Percentiles rank a stretch among this genome's conserved stretches.
These are phyloP conservation scores for Colletotrichum tofieldiae DNA, from an alignment of 2,329 filamentous ascomycete genomes.

Conservation along the genomic window DNA sequence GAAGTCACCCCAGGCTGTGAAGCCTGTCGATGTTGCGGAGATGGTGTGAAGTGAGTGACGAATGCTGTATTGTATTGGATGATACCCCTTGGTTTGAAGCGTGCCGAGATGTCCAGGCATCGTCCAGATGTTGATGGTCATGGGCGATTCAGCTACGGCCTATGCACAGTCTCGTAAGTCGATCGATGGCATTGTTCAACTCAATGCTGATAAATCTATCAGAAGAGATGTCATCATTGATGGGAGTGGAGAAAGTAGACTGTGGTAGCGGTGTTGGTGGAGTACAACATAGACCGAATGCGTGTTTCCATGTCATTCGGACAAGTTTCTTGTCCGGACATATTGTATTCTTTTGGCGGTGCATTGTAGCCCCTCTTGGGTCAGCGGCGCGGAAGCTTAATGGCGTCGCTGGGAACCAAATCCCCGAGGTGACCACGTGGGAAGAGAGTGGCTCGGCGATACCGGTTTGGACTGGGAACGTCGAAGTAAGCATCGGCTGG, in stretches of 20 bases:
- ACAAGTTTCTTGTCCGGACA: no score
- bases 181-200: neutral
- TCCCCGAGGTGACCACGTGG: neutral
- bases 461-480: neutral
- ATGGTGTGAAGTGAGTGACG: slow-evolving; percentile 19
- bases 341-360: neutral
- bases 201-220: neutral
- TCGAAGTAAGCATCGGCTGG: neutral
- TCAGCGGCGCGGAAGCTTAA: neutral
- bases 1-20: neutral
- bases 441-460: neutral
- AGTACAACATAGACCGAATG: neutral
- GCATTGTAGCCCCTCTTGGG: neutral
- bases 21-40: slow-evolving; percentile 28
- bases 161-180: neutral
- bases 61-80: neutral
- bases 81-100: slow-evolving; percentile 17
- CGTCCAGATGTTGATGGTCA: neutral
- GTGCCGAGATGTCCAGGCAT: neutral
- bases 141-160: neutral
- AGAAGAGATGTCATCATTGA: neutral
- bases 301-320: neutral
- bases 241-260: neutral
- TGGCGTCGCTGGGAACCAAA: neutral
- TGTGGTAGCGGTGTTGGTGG: neutral